These are phyloP conservation scores for Fusarium continuum DNA, from an alignment of 2,329 filamentous ascomycete species.

Conservation along the genomic window DNA sequence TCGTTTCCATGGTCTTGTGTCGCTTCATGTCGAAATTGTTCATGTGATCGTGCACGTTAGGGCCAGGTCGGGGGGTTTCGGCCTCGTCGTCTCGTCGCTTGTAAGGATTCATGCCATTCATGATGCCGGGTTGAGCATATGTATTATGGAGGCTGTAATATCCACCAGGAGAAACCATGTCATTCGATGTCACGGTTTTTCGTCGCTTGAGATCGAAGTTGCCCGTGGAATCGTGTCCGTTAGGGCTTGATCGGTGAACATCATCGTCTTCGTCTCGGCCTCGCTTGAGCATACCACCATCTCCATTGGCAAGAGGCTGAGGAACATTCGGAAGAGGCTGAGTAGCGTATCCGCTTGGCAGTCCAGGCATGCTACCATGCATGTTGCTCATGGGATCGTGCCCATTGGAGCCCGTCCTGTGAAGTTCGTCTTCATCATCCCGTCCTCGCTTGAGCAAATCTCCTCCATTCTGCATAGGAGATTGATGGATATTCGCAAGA, in stretches of 20 bases:
- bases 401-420: conserved; percentile 71
- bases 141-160: conserved; percentile 21
- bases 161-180: conserved; percentile 16
- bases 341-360: conserved; percentile 71
- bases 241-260: conserved; percentile 51
- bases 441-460: conserved; percentile 57
- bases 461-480: conserved; percentile 69
- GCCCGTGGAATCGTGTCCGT: conserved; percentile 46
- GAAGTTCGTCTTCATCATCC: conserved; percentile 69
- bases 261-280: conserved; percentile 65
- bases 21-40: conserved; percentile 75
- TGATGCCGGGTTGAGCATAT: conserved; percentile 46
- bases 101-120: conserved; percentile 67
- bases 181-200: conserved; percentile 68
- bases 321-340: conserved; percentile 58
- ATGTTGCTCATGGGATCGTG: conserved; percentile 75
- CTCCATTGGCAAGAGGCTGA: conserved; percentile 64
- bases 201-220: conserved; percentile 78
- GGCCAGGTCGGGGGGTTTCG: conserved; percentile 66
- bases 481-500: conserved; percentile 19
- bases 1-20: conserved; percentile 76
- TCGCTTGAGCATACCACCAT: conserved; percentile 57
- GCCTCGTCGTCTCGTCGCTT: conserved; percentile 69
- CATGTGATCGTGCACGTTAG: conserved; percentile 52
- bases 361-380: conserved; percentile 62